These are phyloP conservation scores for Ophiostoma sp. DNA, from an alignment of 2,329 filamentous ascomycete species.

Conservation along the genomic window DNA sequence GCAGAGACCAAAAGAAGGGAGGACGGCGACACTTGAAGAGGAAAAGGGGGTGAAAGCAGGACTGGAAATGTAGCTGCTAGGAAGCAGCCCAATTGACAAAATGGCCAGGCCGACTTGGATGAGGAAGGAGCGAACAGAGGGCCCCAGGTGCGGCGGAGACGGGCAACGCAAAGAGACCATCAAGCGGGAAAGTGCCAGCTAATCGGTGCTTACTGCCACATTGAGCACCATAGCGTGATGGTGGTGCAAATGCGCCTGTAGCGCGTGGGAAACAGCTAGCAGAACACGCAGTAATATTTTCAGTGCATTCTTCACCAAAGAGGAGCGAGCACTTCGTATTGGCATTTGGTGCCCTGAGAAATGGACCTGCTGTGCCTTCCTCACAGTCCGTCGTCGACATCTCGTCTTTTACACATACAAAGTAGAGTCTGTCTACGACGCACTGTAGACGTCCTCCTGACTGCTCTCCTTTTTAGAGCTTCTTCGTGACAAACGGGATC, in stretches of 20 bases:
- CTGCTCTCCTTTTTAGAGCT: not conserved
- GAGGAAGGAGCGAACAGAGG: constrained; percentile 27
- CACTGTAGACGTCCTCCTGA: not conserved
- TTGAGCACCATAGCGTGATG: constrained; percentile 10
- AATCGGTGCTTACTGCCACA: constrained; percentile 18
- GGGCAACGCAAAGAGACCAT: not conserved
- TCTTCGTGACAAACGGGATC: not conserved
- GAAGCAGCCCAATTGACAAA: constrained; percentile 29
- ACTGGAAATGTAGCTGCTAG: constrained; percentile 21
- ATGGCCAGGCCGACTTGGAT: constrained; percentile 22
- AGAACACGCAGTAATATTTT: not conserved
- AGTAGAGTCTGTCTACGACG: not conserved
- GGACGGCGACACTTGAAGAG: not conserved
- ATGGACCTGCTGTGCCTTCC: not conserved
- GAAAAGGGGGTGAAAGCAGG: constrained; percentile 4
- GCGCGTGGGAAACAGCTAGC: not conserved
- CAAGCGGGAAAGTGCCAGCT: constrained; percentile 15
- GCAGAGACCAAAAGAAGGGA: not conserved
- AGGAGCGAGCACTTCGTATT: not conserved
- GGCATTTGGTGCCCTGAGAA: not conserved
- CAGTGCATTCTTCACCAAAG: not conserved
- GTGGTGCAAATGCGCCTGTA: constrained; percentile 11
- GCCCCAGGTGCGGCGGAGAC: constrained; percentile 12
- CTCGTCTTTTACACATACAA: not conserved
- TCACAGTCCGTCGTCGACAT: not conserved